Evolutionary conservation across 148 eudicot species (phyloP).

Genomic region (Chenopodium quinoa): DNA sequence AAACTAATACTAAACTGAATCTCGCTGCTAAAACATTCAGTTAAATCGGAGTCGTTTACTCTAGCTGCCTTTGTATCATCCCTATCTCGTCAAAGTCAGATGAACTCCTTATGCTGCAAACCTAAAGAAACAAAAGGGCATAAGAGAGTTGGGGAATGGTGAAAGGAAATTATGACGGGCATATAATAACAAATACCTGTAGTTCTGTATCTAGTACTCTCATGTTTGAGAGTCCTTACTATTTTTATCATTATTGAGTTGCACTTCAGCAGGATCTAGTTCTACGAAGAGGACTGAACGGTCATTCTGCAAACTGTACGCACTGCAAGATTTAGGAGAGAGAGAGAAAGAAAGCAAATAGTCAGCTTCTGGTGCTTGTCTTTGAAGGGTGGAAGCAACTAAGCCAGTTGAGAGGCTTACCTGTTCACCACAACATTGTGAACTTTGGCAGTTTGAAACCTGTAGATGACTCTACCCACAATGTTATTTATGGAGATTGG

Average conservation of each 20-base stretch:
- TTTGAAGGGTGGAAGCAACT: neutral
- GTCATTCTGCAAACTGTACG: conserved; percentile 15
- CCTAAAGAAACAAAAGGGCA: neutral
- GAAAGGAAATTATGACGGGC: neutral
- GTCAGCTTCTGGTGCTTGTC: neutral
- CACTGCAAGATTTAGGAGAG: conserved; percentile 14
- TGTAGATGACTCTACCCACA: conserved; percentile 27
- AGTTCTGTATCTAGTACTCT: neutral
- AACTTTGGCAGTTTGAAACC: conserved; percentile 8
- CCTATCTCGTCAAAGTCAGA: neutral
- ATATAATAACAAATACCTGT: conserved; percentile 8
- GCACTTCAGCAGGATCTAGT: neutral
- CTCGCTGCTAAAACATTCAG: neutral
- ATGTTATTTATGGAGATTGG: conserved; percentile 24
- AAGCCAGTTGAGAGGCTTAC: conserved; percentile 17
- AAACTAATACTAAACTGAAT: neutral
- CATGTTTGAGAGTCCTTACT: conserved; percentile 14
- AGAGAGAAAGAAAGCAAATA: too few species aligned
- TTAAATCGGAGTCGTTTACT: neutral
- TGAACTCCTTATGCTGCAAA: neutral
- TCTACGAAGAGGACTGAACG: conserved; percentile 16
- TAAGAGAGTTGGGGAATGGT: neutral
- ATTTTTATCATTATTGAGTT: neutral
- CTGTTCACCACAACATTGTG: conserved; percentile 17
- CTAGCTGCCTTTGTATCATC: neutral